Evolutionary conservation across 371 early-diverging fungal genomes (phyloP).

Genomic region (Mucor irregularis): DNA sequence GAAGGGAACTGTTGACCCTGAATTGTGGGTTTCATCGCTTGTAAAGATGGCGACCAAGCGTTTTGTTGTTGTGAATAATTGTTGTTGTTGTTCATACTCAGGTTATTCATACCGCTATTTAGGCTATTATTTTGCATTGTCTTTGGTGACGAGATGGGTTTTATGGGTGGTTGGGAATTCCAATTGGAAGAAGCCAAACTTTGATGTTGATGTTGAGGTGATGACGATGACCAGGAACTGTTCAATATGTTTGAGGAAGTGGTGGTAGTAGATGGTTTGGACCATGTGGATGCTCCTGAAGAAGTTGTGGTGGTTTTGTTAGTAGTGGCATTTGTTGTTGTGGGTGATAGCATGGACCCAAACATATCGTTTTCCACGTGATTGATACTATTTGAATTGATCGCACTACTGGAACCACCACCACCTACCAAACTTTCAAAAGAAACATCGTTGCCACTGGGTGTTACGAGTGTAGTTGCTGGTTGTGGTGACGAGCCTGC

Average conservation of each 20-base stretch:
- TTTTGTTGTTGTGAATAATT: background rate
- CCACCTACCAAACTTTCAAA: constrained; percentile 45
- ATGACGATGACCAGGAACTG: no score
- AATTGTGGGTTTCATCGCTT: background rate
- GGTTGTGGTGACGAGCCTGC: constrained; percentile 7
- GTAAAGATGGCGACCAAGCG: constrained; percentile 3
- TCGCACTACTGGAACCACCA: background rate
- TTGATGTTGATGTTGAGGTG: no score
- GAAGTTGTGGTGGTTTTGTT: no score
- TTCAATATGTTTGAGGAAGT: no score
- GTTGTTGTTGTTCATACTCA: background rate
- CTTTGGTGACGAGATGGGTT: background rate
- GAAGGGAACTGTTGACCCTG: constrained; percentile 3
- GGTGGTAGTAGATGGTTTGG: no score
- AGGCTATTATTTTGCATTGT: background rate
- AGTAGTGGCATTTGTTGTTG: no score
- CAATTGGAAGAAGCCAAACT: background rate
- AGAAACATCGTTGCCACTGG: constrained; percentile 18
- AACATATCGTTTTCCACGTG: constrained; percentile 36
- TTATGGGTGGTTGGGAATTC: background rate
- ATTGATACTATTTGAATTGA: no score
- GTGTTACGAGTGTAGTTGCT: background rate
- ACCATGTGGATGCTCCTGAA: no score
- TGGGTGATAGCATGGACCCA: background rate
- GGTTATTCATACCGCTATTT: background rate